Base-by-base conservation (phyloP, 495 filamentous ascomycete species). In the Penicillium longicatenatum region DNA sequence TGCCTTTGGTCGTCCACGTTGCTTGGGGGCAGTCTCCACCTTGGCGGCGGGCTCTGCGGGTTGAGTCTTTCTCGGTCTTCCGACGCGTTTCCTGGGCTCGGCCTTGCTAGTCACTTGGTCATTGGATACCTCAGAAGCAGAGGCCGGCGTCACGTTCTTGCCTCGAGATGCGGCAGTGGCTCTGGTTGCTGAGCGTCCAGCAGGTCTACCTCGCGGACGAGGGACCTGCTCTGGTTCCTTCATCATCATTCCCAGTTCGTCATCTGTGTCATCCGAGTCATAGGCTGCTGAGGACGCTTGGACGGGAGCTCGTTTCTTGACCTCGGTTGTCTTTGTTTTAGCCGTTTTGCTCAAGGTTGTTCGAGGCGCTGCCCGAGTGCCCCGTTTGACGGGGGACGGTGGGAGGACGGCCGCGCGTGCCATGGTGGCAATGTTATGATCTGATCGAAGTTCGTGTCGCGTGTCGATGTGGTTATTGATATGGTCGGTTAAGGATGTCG, bases 331-430 rank as follows among this genome's bases (percentile, higher is more conserved):
- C 17, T 52, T 54, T 6, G 57, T 21, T 29, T 54, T 63, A 30
- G 66, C 70, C 17, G 57, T 24, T 26, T 54, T 64, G 47, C 63
- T 70, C 29, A 53, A 63, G 4, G 65, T 59, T 21, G 65, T 62
- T 45, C 65, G 63, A 26, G 66, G 59, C 33, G 61, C 63, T n/a
- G 69, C 63, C 30, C 73, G 73, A 42, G 70, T 67, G 11, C 62
- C 60, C 53, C 72, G 67, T 57, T 76, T 75, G 19, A 59, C 69
- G 20, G 74, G 70, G 22, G 70, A 70, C 10, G 61, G 59, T 4
- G 71, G 74, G 26, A 78, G 73, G 41, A 77, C 66, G 31, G 75
- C 75, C 33, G 74, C 73, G 53, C 75, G 73, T 48, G 75, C 75
- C 75, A 78, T 78, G 24, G 19, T 62, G 59, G 54, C 44, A 49